Percentiles rank a stretch among this genome's conserved stretches.
Conservation (phyloP, 2,329 filamentous ascomycete genomes). For the Zymoseptoria pseudotritici region DNA sequence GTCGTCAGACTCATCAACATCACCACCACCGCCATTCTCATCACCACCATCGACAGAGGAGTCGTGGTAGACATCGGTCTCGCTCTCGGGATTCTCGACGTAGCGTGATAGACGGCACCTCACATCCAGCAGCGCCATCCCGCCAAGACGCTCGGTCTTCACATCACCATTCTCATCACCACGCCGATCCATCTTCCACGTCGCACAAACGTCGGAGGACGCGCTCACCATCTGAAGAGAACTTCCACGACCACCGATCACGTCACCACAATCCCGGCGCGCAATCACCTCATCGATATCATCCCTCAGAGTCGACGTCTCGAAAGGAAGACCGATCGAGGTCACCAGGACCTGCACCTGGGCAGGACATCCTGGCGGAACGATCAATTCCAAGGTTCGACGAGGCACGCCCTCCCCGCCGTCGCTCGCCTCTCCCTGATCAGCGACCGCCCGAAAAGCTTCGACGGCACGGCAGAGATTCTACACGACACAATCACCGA, state of each 20-base stretch:
- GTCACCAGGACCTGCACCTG: conserved; percentile 25
- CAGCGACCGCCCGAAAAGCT: conserved; percentile 30
- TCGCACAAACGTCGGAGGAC: conserved; percentile 21
- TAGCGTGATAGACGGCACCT: conserved; percentile 4
- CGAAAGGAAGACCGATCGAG: conserved; percentile 28
- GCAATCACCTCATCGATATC: conserved; percentile 25
- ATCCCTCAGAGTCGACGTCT: conserved; percentile 6
- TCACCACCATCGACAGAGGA: conserved; percentile 1
- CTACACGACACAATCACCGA: conserved; percentile 23
- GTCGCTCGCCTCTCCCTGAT: conserved; percentile 29
- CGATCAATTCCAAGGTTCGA: conserved; percentile 24
- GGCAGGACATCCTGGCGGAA: conserved; percentile 17
- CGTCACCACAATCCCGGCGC: conserved; percentile 9
- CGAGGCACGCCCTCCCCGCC: conserved; percentile 31
- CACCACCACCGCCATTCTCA: neutral
- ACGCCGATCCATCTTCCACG: conserved; percentile 10
- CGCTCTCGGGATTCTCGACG: conserved; percentile 3
- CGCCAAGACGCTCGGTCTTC: conserved; percentile 9
- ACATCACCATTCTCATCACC: conserved; percentile 9
- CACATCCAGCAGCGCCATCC: conserved; percentile 1
- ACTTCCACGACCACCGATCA: conserved; percentile 7
- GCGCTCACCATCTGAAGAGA: conserved; percentile 15
- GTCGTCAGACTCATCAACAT: conserved; percentile 9
- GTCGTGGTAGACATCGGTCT: conserved; percentile 7
- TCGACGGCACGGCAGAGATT: conserved; percentile 22